These are phyloP conservation scores for Arctostaphylos glauca DNA, from an alignment of 148 eudicot species.

Conservation along the genomic window DNA sequence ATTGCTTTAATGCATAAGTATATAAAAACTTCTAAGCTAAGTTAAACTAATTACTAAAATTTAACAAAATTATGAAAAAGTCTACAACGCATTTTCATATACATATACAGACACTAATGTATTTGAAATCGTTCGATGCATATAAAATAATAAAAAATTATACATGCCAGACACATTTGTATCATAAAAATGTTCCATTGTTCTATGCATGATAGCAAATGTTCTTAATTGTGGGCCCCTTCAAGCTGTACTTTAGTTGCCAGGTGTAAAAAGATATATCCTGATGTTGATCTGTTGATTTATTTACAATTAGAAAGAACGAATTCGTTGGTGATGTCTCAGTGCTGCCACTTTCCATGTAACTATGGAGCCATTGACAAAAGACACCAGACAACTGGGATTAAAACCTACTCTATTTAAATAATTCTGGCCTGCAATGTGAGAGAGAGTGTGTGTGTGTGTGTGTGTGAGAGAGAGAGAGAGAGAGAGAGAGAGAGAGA, in stretches of 20 bases:
- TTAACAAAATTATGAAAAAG: no score
- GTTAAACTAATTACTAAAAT: no score
- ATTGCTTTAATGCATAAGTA: no score
- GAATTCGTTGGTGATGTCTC: constrained; percentile 5
- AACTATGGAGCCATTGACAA: not conserved
- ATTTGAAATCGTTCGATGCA: no score
- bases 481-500: constrained; percentile 6
- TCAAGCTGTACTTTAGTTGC: not conserved
- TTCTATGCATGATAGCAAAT: no score
- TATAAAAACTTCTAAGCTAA: no score
- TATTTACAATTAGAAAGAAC: not conserved
- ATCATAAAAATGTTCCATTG: no score
- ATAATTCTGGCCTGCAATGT: constrained; percentile 12
- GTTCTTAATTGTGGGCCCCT: not conserved
- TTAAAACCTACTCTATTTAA: constrained; percentile 9
- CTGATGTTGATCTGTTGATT: not conserved
- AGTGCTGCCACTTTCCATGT: constrained; percentile 21
- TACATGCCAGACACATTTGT: no score
- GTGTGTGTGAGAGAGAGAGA: constrained; percentile 10
- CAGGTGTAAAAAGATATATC: not conserved
- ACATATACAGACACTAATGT: no score
- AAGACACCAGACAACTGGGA: not conserved
- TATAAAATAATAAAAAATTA: no score
- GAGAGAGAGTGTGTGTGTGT: no score
- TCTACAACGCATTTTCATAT: no score